A percentile compares a stretch with the other conserved stretches of the same genome.
phyloP scores from a whole-genome alignment of 768 basidiomycete genomes.

The Boletus pseudo-olivaceus region DNA sequence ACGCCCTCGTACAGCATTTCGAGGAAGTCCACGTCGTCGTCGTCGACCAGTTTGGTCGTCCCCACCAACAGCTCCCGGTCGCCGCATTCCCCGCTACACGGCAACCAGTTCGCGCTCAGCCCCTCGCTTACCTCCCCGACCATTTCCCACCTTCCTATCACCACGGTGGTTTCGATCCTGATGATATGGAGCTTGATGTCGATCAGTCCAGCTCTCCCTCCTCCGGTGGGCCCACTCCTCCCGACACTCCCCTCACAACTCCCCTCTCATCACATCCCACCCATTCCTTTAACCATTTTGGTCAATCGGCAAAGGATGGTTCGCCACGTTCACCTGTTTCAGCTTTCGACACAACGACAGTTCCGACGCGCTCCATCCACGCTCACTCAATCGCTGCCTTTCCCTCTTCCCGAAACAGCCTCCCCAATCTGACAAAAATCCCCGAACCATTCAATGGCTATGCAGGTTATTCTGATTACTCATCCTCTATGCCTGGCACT shows the following conservation, averaged over 20 bases:
- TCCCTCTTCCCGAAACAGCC: conserved; percentile 28
- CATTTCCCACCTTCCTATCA: conserved; percentile 31
- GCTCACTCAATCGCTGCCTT: conserved; percentile 36
- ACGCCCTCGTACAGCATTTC: conserved; percentile 88
- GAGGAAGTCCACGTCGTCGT: conserved; percentile 87
- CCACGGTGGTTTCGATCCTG: conserved; percentile 55
- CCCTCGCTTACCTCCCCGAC: conserved; percentile 28
- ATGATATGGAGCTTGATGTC: conserved; percentile 78
- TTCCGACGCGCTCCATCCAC: conserved; percentile 43
- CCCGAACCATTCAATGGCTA: conserved; percentile 67
- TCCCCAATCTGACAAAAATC: conserved; percentile 29
- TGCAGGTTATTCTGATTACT: conserved; percentile 65
- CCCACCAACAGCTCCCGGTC: conserved; percentile 30
- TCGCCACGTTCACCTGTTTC: conserved; percentile 38
- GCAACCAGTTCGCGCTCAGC: conserved; percentile 32
- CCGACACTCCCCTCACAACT: conserved; percentile 43
- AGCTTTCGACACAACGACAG: conserved; percentile 51
- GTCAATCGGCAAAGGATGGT: conserved; percentile 26
- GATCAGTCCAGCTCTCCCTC: conserved; percentile 58
- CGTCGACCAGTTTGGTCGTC: conserved; percentile 41
- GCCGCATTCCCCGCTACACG: conserved; percentile 34
- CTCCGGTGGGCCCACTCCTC: conserved; percentile 36
- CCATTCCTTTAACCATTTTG: conserved; percentile 31
- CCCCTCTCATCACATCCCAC: conserved; percentile 37
- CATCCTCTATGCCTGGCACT: conserved; percentile 58